A percentile compares a stretch with the other conserved stretches of the same genome.
These are phyloP conservation scores for Penicillium roqueforti DNA, from an alignment of 495 filamentous ascomycete species.

Conservation along the genomic window DNA sequence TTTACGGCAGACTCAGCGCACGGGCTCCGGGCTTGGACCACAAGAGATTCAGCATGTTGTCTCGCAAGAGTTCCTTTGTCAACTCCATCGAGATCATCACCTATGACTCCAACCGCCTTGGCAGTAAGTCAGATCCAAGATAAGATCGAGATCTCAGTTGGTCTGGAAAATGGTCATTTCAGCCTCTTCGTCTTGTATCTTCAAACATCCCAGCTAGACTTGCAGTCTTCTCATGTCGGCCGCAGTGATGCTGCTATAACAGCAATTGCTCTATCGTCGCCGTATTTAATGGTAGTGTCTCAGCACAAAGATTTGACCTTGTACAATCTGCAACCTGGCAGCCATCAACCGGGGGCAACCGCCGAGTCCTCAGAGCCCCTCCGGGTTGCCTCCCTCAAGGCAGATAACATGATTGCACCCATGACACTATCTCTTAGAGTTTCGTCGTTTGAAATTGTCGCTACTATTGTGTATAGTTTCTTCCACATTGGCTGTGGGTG, in stretches of 20 bases:
- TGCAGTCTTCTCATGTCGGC: slow-evolving; percentile 51
- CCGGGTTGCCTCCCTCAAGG: slow-evolving; percentile 75
- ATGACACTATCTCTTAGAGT: slow-evolving; percentile 72
- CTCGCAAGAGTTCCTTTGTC: slow-evolving; percentile 26
- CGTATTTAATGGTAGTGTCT: slow-evolving; percentile 77
- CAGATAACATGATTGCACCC: slow-evolving; percentile 74
- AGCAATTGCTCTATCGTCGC: slow-evolving; percentile 66
- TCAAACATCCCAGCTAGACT: slow-evolving; percentile 36
- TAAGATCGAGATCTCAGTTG: slow-evolving; percentile 52
- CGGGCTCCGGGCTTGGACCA: slow-evolving; percentile 75
- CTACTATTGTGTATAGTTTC: slow-evolving; percentile 78
- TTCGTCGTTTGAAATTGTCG: slow-evolving; percentile 56
- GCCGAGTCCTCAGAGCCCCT: slow-evolving; percentile 38
- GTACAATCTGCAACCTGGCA: slow-evolving; percentile 53
- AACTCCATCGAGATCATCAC: background rate
- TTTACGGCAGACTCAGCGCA: slow-evolving; percentile 67
- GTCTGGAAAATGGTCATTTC: slow-evolving; percentile 75
- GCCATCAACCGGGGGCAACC: slow-evolving; percentile 4
- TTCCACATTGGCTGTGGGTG: slow-evolving; percentile 60
- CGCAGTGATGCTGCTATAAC: slow-evolving; percentile 63
- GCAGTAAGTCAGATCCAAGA: slow-evolving; percentile 47
- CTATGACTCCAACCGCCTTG: slow-evolving; percentile 60
- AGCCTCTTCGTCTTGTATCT: slow-evolving; percentile 59
- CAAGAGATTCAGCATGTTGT: slow-evolving; percentile 50
- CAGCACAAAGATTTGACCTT: slow-evolving; percentile 66